Base-by-base conservation (phyloP, 2,329 filamentous ascomycete genomes). In the Trematosphaeria pertusa region DNA sequence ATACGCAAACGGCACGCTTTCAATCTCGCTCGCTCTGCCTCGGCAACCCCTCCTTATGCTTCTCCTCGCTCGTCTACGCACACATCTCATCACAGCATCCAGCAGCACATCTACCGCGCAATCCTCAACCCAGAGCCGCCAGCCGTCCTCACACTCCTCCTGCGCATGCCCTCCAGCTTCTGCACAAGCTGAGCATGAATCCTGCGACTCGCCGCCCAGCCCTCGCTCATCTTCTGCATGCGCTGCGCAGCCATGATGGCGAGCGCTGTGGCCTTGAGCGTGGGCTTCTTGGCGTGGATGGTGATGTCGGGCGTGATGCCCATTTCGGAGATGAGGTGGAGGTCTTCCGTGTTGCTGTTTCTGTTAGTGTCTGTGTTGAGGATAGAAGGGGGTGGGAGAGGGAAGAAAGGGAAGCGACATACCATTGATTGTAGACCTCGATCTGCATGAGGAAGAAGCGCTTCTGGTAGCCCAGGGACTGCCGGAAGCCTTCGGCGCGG, bases 371-470 rank as follows among this genome's bases (percentile, higher is more conserved):
- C n/a, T n/a, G n/a, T n/a, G n/a, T n/a, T n/a, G 21, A 24, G 47
- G 41, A n/a, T 28, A 20, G 11, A 2, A 12, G 47, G 12, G 34
- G 34, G 7, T 24, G 18, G 42, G 28, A 39, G 33, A 37, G 15
- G 9, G 34, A 17, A 34, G 41, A 24, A 35, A 31, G 37, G 38
- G 39, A n/a, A n/a, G n/a, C 30, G 46, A 87, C 89, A 60, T 86
- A 97, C 93, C 92, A 97, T 75, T 90, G 87, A 65, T 91, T 87
- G 62, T 91, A 91, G 62, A 96, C 84, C 60, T 91, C 85, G 43
- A 95, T 84, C 72, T 91, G 86, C 70, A 90, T 79, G 62, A 86
- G 74, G 74, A 97, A 84, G 71, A 90, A 92, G 58, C 82, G 85
- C 80, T 99, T 99, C 54, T 90, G 90, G 74, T 87, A 96, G 7